Base-by-base conservation (phyloP, 306 rosid genomes). In the Malus asiatica region DNA sequence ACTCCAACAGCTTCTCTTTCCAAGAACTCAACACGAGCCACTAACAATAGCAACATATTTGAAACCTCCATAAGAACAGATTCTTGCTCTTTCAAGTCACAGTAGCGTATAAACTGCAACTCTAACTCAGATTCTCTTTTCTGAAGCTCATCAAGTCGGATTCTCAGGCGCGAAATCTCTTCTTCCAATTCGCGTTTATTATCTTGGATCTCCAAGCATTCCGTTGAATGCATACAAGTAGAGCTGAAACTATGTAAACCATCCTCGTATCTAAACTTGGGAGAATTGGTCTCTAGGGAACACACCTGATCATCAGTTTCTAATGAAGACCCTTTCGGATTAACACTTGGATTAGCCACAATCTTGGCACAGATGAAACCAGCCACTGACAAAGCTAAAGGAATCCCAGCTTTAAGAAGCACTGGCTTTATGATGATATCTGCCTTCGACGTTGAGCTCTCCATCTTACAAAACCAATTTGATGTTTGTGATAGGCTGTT, bases 341-440 rank as follows among this genome's bases (percentile, higher is more conserved):
- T 11, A 19, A 79, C 79, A 29, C 30, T 77, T 84, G 77, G 86
- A 77, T 73, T 89, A 75, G 95, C 68, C 52, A 87, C 32, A 76
- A 87, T 78, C 86, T 77, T 85, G 30, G 86, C 89, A 81, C 60
- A 91, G 74, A 86, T 40, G 71, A 88, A 72, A 78, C 90, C 94
- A 75, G 90, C 96, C 51, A 88, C 32, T 38, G 94, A 86, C 61
- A 86, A 33, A 78, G 87, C 88, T 59, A 91, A 25, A 57, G 98
- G 88, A 85, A 94, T 83, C 51, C 89, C 96, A 70, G 81, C 87
- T 94, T 87, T 90, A 72, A 89, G 81, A 60, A 89, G 27, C 53
- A 83, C 52, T 67, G 89, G 89, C 82, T 77, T 84, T 19, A 57
- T 57, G 62, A 86, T 18, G 8, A 59, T 70, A 55, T 81, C 90